These are phyloP conservation scores for Rhododendron ovatum DNA, from an alignment of 148 eudicot species.

Conservation along the genomic window DNA sequence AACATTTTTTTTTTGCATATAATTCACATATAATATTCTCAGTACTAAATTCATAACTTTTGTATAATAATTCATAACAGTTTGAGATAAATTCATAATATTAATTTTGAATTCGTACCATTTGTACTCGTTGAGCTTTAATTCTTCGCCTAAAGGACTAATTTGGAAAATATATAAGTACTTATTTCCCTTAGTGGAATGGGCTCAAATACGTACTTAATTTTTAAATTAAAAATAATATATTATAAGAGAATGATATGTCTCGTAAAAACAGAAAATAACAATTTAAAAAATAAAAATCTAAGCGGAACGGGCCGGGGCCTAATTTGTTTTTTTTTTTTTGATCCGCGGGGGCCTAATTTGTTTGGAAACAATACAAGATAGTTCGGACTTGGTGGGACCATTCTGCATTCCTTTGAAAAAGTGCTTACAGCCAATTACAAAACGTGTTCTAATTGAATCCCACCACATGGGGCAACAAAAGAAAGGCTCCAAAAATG, in stretches of 20 bases:
- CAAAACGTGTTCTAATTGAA: background rate
- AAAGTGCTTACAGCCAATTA: background rate
- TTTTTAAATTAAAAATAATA: too few species aligned
- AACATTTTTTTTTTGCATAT: background rate
- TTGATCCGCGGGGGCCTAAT: too few species aligned
- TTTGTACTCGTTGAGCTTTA: too few species aligned
- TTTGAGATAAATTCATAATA: background rate
- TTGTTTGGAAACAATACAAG: too few species aligned
- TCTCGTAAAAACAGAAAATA: too few species aligned
- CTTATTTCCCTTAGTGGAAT: too few species aligned
- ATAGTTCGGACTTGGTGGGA: background rate
- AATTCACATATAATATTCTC: background rate
- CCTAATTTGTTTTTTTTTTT: too few species aligned
- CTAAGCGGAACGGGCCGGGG: too few species aligned
- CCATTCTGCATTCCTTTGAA: background rate
- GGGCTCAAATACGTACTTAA: too few species aligned
- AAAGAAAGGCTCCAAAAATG: background rate
- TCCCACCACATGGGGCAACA: background rate
- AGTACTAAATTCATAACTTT: background rate
- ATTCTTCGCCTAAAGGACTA: too few species aligned
- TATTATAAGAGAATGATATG: too few species aligned
- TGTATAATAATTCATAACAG: background rate
- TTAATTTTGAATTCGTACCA: background rate
- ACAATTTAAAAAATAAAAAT: too few species aligned
- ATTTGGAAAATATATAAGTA: background rate